Conservation (phyloP, 768 basidiomycete species). For the Cytidiella melzeri region DNA sequence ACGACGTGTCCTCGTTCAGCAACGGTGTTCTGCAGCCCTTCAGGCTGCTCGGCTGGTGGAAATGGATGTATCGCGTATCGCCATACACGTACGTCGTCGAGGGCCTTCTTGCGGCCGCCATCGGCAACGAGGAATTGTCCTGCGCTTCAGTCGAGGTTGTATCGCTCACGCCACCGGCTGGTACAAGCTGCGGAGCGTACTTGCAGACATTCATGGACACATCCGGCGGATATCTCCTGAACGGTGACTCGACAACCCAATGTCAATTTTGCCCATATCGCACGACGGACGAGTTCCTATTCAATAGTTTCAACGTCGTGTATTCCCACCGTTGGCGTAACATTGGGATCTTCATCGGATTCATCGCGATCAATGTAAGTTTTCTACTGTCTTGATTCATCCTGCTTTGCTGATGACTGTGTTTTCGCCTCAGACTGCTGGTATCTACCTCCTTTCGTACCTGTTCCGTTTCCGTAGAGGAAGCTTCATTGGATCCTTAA, state of each 20-base stretch:
- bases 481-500: conserved; percentile 3
- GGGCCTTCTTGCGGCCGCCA: conserved; percentile 33
- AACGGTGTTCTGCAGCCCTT: conserved; percentile 67
- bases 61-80: conserved; percentile 58
- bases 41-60: conserved; percentile 58
- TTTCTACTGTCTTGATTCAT: background rate
- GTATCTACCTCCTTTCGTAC: conserved; percentile 26
- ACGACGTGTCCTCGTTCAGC: conserved; percentile 22
- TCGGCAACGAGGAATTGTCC: conserved; percentile 36
- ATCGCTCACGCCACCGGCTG: conserved; percentile 44
- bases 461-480: conserved; percentile 23
- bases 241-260: conserved; percentile 43
- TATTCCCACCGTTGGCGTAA: conserved; percentile 44
- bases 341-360: conserved; percentile 45
- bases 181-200: conserved; percentile 47
- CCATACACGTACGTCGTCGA: conserved; percentile 56
- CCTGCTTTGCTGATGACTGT: conserved; percentile 1
- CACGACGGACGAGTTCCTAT: conserved; percentile 30
- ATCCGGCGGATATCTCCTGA: conserved; percentile 51
- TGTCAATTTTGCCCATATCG: conserved; percentile 43
- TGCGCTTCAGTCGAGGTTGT: conserved; percentile 53
- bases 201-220: conserved; percentile 41
- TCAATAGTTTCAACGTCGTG: conserved; percentile 20
- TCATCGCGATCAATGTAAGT: conserved; percentile 45
- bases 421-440: conserved; percentile 18